A percentile compares a stretch with the other conserved stretches of the same genome.
Evolutionary conservation across 2,329 filamentous ascomycete species (phyloP).

Genomic region (Diaporthe sp.): DNA sequence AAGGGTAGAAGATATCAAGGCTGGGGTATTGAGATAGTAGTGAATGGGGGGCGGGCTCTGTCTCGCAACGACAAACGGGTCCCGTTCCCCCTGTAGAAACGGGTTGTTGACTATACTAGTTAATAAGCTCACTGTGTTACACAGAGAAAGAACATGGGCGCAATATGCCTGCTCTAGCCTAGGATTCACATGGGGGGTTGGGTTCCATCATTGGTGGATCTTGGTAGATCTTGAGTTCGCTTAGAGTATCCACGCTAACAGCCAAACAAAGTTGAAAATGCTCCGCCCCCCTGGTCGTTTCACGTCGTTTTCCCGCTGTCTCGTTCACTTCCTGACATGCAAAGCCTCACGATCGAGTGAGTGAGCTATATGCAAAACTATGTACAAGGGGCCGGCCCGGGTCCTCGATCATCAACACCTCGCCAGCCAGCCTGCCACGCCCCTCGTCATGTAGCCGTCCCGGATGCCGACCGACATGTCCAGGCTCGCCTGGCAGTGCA

Average conservation of each 20-base stretch:
- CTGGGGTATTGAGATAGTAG: too few relatives aligned
- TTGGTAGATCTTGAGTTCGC: not conserved
- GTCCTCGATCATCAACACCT: not conserved
- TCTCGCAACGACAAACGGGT: too few relatives aligned
- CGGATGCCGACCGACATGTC: constrained; percentile 34
- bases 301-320: not conserved
- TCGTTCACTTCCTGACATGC: not conserved
- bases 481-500: constrained; percentile 34
- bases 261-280: not conserved
- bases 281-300: constrained; percentile 3
- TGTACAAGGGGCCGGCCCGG: constrained; percentile 7
- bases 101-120: too few relatives aligned
- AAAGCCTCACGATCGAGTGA: not conserved
- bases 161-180: not conserved
- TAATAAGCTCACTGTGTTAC: too few relatives aligned
- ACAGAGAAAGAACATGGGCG: not conserved
- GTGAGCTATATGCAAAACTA: not conserved
- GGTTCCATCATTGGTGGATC: constrained; percentile 13
- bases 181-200: too few relatives aligned
- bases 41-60: too few relatives aligned
- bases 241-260: not conserved
- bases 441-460: constrained; percentile 29
- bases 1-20: too few relatives aligned
- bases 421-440: constrained; percentile 26
- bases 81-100: too few relatives aligned